Evolutionary conservation across 2,329 filamentous ascomycete genomes (phyloP), one percentile per base, ranked within the genome.

Genomic region (Apiospora koreana): DNA sequence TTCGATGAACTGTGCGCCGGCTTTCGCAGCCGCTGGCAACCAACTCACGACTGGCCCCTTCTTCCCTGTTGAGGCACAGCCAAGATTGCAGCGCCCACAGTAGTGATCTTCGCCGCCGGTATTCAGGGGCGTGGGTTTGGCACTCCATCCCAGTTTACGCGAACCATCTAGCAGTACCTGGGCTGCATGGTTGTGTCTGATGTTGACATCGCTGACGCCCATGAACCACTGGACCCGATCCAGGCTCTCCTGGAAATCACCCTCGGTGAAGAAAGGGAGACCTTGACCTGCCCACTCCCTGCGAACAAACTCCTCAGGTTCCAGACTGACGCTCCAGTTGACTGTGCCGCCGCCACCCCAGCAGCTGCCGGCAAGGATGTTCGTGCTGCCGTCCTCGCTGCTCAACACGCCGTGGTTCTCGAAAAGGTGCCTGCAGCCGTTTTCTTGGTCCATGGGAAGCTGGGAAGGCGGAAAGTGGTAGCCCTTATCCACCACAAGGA

Each of bases 301-400:
- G 3, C 94, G 89, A 1, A 97, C 93, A 73, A 86, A 93, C 35
- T 88, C 89, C 77, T 95, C 93, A 0, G 93, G 92, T 74, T 86
- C 84, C 68, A 91, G 82, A 67, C 83, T 83, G 10, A 88, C 88
- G 76, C 86, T 92, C 94, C 94, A 98, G 80, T 98, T 98, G 75
- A 97, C 82, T 0, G 93, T 94, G 7, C 94, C 94, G 69, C 95
- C 95, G 54, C 95, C 95, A 41, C 95, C 95, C 89, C 92, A 97
- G 42, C 88, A 88, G 69, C 89, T 88, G 1, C 93, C 95, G 0
- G 92, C 88, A 2, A 93, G 79, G 16, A 95, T 80, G 21, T 83
- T 87, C 42, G 91, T 83, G 7, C 87, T 86, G 14, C 83, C 83
- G 76, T 92, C 87, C 71, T 92, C 84, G 72, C 85, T 84, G 74